Percentiles rank a stretch among this genome's conserved stretches.
Evolutionary conservation across 345 rosid genomes (phyloP).

Genomic region (Ceriops decandra): DNA sequence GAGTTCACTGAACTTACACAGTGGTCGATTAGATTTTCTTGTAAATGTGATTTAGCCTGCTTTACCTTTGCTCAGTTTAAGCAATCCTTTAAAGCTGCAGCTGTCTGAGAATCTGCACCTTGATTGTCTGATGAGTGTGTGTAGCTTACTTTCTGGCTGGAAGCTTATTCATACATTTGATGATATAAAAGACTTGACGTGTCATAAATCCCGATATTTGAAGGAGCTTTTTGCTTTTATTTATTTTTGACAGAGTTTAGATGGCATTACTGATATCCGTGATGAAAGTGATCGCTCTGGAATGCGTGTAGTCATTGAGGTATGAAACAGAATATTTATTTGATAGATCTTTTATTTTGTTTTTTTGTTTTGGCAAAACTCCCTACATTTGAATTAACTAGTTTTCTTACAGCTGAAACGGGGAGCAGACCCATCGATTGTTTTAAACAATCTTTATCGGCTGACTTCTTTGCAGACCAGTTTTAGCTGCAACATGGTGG

Average conservation of each 20-base stretch:
- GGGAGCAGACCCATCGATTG: slow-evolving; percentile 76
- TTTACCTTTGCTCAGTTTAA: too few relatives aligned
- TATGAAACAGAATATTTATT: slow-evolving; percentile 19
- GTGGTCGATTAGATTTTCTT: too few relatives aligned
- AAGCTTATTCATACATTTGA: not conserved
- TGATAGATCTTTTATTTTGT: not conserved
- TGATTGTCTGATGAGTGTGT: too few relatives aligned
- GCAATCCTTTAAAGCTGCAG: too few relatives aligned
- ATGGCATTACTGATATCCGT: slow-evolving; percentile 90
- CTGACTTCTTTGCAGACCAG: slow-evolving; percentile 91
- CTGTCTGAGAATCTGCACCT: too few relatives aligned
- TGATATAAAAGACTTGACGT: not conserved
- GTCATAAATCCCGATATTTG: not conserved
- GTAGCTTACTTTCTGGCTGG: too few relatives aligned
- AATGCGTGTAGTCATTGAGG: slow-evolving; percentile 96
- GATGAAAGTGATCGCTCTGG: slow-evolving; percentile 97
- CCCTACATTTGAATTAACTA: too few relatives aligned
- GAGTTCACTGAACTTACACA: too few relatives aligned
- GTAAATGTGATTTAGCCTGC: too few relatives aligned
- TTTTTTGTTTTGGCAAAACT: not conserved
- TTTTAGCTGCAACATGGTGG: slow-evolving; percentile 96
- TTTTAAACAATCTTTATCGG: slow-evolving; percentile 79
- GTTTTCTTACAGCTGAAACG: slow-evolving; percentile 61
- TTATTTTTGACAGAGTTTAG: slow-evolving; percentile 54
- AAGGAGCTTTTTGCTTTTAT: not conserved